These are phyloP conservation scores for Boechera stricta DNA, from an alignment of 345 rosid species.

Conservation along the genomic window DNA sequence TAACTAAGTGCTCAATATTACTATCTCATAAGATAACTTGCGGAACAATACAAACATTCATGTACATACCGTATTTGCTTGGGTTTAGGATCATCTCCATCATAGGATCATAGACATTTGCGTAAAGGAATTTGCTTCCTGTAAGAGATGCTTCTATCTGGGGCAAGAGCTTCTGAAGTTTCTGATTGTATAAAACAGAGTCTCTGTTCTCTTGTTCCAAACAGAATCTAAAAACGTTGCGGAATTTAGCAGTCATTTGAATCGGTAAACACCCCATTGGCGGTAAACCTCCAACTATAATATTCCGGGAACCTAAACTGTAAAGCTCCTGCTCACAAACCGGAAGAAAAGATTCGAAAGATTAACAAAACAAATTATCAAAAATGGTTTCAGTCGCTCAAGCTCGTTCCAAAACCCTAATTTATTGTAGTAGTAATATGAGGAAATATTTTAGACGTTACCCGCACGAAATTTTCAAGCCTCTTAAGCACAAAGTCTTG, in stretches of 20 bases:
- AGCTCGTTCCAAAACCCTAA: not conserved
- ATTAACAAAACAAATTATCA: not conserved
- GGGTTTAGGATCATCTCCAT: conserved; percentile 55
- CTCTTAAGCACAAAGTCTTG: conserved; percentile 55
- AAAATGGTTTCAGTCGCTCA: too few species aligned
- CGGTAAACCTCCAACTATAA: conserved; percentile 56
- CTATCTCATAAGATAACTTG: not conserved
- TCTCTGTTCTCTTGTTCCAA: conserved; percentile 56
- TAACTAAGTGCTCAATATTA: not conserved
- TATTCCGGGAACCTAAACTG: conserved; percentile 49
- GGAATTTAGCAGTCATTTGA: conserved; percentile 48
- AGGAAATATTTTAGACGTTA: not conserved
- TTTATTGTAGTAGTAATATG: not conserved
- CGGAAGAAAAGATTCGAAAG: not conserved
- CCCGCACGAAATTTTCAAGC: conserved; percentile 47
- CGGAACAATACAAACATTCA: not conserved
- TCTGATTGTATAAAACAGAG: conserved; percentile 52
- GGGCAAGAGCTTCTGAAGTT: conserved; percentile 49
- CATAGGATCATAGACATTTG: conserved; percentile 47
- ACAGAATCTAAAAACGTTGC: conserved; percentile 40
- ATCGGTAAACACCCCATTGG: conserved; percentile 71
- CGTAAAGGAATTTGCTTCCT: conserved; percentile 49
- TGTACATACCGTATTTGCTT: conserved; percentile 48
- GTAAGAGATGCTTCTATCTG: conserved; percentile 48
- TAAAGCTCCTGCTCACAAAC: conserved; percentile 52